Evolutionary conservation across 176 grass and related monocot species (phyloP).

Genomic region (Lolium perenne): DNA sequence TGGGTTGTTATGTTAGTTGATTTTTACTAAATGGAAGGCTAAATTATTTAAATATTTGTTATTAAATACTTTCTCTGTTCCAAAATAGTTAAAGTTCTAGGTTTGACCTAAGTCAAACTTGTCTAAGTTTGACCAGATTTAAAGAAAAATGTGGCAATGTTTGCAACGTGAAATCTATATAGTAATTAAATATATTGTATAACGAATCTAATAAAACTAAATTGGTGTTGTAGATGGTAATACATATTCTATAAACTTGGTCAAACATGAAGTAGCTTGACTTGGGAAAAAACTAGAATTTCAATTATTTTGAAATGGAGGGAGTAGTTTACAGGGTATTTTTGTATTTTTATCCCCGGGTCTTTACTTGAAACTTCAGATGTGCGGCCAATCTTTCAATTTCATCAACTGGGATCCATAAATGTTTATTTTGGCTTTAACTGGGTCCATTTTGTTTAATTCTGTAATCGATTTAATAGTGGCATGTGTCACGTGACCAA

Average conservation of each 20-base stretch:
- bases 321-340: background rate
- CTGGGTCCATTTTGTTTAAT: constrained; percentile 13
- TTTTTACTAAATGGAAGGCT: background rate
- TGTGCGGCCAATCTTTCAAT: background rate
- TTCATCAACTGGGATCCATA: constrained; percentile 11
- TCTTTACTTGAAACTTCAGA: constrained; percentile 21
- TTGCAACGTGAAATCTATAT: too few relatives aligned
- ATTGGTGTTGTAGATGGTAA: too few relatives aligned
- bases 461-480: background rate
- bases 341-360: background rate
- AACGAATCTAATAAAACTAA: too few relatives aligned
- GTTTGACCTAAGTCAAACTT: too few relatives aligned
- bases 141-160: too few relatives aligned
- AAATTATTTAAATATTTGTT: background rate
- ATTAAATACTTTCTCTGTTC: background rate
- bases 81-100: too few relatives aligned
- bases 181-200: too few relatives aligned
- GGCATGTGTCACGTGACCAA: background rate
- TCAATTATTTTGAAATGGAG: too few relatives aligned
- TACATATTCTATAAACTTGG: too few relatives aligned
- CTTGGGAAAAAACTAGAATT: too few relatives aligned
- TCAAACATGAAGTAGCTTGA: too few relatives aligned
- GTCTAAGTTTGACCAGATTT: too few relatives aligned
- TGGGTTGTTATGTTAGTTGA: constrained; percentile 13
- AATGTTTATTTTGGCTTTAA: background rate